Evolutionary conservation across 1,284 basidiomycete species (phyloP).

Genomic region (Malassezia pachydermatis): DNA sequence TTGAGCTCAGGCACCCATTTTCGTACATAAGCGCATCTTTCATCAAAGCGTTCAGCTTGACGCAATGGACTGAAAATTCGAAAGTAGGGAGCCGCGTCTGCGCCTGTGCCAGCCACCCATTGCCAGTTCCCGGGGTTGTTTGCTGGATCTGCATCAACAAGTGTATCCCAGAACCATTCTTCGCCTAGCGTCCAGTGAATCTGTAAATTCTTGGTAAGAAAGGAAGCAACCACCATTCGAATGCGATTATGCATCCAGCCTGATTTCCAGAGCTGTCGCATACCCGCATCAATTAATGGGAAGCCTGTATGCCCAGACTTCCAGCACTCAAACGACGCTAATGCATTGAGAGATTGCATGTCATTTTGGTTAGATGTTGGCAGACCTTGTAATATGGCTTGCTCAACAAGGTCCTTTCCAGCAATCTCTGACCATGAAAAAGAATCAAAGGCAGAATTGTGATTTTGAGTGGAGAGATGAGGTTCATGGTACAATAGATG

Average conservation of each 20-base stretch:
- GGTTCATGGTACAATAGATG: slow-evolving; percentile 13
- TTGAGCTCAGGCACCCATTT: slow-evolving; percentile 11
- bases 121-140: slow-evolving; percentile 15
- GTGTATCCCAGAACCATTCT: slow-evolving; percentile 15
- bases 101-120: slow-evolving; percentile 12
- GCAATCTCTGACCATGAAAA: neutral
- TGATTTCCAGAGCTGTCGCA: slow-evolving; percentile 12
- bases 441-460: slow-evolving; percentile 5
- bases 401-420: neutral
- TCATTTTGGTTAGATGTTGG: neutral
- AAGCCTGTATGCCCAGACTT: slow-evolving; percentile 13
- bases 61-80: slow-evolving; percentile 10
- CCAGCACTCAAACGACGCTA: slow-evolving; percentile 10
- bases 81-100: slow-evolving; percentile 14
- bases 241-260: slow-evolving; percentile 18
- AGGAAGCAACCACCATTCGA: slow-evolving; percentile 13
- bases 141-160: slow-evolving; percentile 15
- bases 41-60: slow-evolving; percentile 10
- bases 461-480: slow-evolving; percentile 2
- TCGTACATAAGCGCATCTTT: slow-evolving; percentile 6
- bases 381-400: neutral
- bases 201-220: slow-evolving; percentile 9
- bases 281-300: slow-evolving; percentile 13
- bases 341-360: neutral
- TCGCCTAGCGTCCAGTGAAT: slow-evolving; percentile 10